Percentiles rank a stretch among this genome's conserved stretches.
Evolutionary conservation across 2,329 filamentous ascomycete genomes (phyloP).

Genomic region (Dactylonectria macrodidyma): DNA sequence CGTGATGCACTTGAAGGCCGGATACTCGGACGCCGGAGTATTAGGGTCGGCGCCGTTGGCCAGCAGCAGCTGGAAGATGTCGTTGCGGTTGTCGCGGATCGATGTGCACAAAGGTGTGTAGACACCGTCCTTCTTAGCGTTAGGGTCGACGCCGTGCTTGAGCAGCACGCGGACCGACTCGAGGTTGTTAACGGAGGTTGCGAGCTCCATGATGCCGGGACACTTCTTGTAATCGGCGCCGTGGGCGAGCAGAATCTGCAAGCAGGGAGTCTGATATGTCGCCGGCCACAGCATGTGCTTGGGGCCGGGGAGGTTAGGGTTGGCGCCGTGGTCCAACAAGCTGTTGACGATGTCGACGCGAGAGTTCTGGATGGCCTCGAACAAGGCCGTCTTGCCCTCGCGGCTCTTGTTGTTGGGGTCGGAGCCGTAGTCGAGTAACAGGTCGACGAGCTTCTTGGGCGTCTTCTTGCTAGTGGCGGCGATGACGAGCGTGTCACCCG

Average conservation of each 20-base stretch:
- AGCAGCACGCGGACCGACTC: slow-evolving; percentile 72
- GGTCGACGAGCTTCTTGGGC: slow-evolving; percentile 68
- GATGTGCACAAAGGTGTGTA: slow-evolving; percentile 79
- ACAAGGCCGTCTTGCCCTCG: slow-evolving; percentile 75
- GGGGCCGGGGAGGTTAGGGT: slow-evolving; percentile 78
- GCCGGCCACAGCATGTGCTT: slow-evolving; percentile 80
- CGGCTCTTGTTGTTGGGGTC: slow-evolving; percentile 72
- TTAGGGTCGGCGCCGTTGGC: slow-evolving; percentile 74
- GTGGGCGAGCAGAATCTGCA: slow-evolving; percentile 70
- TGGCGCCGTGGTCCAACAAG: slow-evolving; percentile 70
- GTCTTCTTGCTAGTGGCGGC: slow-evolving; percentile 72
- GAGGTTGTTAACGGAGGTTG: slow-evolving; percentile 74
- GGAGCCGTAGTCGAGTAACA: slow-evolving; percentile 72
- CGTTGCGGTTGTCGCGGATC: slow-evolving; percentile 75
- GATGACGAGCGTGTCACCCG: slow-evolving; percentile 74
- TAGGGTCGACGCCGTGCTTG: slow-evolving; percentile 72
- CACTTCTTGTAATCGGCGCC: slow-evolving; percentile 73
- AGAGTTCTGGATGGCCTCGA: slow-evolving; percentile 71
- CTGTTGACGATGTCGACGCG: slow-evolving; percentile 69
- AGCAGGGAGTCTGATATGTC: slow-evolving; percentile 69
- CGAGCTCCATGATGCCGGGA: slow-evolving; percentile 76
- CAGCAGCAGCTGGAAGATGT: slow-evolving; percentile 74
- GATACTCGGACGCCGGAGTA: slow-evolving; percentile 74
- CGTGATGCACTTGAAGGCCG: slow-evolving; percentile 78
- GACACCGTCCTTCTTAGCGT: slow-evolving; percentile 74